Conservation (phyloP, 805 yeast genomes). For the Debaryomyces prosopidis region DNA sequence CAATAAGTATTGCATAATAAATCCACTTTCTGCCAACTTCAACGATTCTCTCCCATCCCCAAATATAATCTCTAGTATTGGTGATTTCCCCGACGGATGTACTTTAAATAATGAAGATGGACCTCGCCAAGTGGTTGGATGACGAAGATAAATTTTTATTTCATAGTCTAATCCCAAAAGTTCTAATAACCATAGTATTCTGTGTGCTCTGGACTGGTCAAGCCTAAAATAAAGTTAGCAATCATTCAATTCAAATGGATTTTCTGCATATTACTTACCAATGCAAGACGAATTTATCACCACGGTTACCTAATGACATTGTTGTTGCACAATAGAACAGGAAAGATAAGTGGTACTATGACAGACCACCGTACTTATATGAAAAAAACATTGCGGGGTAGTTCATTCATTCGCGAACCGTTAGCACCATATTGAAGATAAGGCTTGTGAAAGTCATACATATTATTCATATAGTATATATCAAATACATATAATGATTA, state of each 20-base stretch:
- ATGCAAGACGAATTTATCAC: slow-evolving; percentile 21
- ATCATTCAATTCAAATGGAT: neutral
- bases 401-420: too few species aligned
- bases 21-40: slow-evolving; percentile 39
- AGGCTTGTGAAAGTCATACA: too few species aligned
- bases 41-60: slow-evolving; percentile 36
- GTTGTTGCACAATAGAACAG: too few species aligned
- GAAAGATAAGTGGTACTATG: too few species aligned
- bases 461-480: too few species aligned
- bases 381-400: too few species aligned
- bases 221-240: slow-evolving; percentile 31
- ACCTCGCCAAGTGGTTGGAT: slow-evolving; percentile 43
- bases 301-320: neutral
- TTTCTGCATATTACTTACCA: slow-evolving; percentile 19
- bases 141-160: slow-evolving; percentile 52
- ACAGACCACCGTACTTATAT: too few species aligned
- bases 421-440: too few species aligned
- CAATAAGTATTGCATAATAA: slow-evolving; percentile 38
- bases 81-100: slow-evolving; percentile 66
- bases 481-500: too few species aligned
- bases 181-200: slow-evolving; percentile 67
- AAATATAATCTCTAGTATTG: slow-evolving; percentile 48
- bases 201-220: slow-evolving; percentile 56
- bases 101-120: slow-evolving; percentile 50
- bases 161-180: slow-evolving; percentile 57